Base-by-base conservation (phyloP, 2,329 filamentous ascomycete genomes). In the Chaetomiaceae sp. region DNA sequence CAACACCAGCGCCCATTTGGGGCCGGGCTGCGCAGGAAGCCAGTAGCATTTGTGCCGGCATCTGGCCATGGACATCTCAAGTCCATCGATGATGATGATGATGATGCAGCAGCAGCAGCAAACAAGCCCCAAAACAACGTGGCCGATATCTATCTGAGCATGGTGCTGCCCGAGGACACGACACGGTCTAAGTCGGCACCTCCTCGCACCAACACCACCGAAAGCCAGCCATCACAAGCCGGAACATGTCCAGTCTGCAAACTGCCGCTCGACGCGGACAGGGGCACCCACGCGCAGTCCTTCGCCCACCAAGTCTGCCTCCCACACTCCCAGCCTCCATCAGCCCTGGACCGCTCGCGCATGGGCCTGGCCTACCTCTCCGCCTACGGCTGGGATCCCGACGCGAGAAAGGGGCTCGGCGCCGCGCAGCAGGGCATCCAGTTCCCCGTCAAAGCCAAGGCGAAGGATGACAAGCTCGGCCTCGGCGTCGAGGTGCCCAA, bases 381-480 rank as follows among this genome's bases (percentile, higher is more conserved):
- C 48, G 75, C 80, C 0, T 79, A 86, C 54, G 87, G 87, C 25
- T 91, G 86, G 82, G 84, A 91, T 61, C 85, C 87, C 0, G 87
- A 91, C 67, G 75, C 81, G 25, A 75, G 89, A 2, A 69, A 73
- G 14, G 91, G 91, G 0, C 75, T 96, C 0, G 91, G 91, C 0
- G 79, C 79, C 9, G 71, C 73, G 2, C 84, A 87, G 1, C 81
- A 87, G 59, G 91, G 91, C 3, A 85, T 89, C 55, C 76, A 85
- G 36, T 85, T 84, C 59, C 91, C 91, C 1, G 75, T 96, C 57
- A 90, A 90, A 65, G 73, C 81, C 1, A 79, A 76, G 54, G 73
- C 79, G 50, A 96, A 96, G 70, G 79, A 84, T 38, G 82, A 92
- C 65, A 90, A 80, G 3, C 72, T 87, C 7, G 92, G 91, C 0